These are phyloP conservation scores for Fermentozyma sake DNA, from an alignment of 1,139 yeast genomes.

Conservation along the genomic window DNA sequence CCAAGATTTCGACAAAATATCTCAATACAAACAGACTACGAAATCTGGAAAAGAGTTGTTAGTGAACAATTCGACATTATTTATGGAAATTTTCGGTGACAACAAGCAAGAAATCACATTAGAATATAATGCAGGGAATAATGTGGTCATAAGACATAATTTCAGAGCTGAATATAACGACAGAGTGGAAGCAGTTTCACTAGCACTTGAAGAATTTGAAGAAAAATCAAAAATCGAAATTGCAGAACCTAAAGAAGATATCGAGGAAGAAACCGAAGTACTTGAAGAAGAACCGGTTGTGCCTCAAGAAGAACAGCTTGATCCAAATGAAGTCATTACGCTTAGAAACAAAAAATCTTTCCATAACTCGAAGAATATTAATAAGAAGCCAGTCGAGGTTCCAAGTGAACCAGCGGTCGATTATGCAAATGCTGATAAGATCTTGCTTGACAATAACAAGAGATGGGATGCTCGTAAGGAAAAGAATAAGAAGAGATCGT, in stretches of 20 bases:
- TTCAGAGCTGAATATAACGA: constrained; percentile 12
- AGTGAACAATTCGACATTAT: constrained; percentile 10
- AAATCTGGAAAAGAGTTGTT: constrained; percentile 9
- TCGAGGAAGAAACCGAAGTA: constrained; percentile 5
- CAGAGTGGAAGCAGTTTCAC: constrained; percentile 15
- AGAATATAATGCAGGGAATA: constrained; percentile 16
- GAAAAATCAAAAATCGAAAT: constrained; percentile 5
- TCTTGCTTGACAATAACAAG: constrained; percentile 29
- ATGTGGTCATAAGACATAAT: constrained; percentile 15
- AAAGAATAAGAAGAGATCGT: constrained; percentile 42
- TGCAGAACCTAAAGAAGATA: constrained; percentile 6
- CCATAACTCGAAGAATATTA: constrained; percentile 9
- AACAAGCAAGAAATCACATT: constrained; percentile 11
- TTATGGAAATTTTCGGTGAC: constrained; percentile 7
- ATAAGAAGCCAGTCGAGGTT: constrained; percentile 7
- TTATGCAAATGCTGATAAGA: constrained; percentile 45
- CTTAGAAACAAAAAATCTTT: constrained; percentile 34
- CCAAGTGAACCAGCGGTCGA: constrained; percentile 29
- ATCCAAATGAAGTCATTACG: constrained; percentile 54
- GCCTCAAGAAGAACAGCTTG: constrained; percentile 8
- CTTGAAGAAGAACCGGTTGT: constrained; percentile 6
- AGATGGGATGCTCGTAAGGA: constrained; percentile 13
- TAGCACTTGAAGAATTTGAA: constrained; percentile 17
- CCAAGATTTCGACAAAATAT: too few relatives aligned
- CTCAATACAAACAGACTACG: background rate